phyloP scores from a whole-genome alignment of 108 stramenopile genomes.

The Parietichytrium sp. region DNA sequence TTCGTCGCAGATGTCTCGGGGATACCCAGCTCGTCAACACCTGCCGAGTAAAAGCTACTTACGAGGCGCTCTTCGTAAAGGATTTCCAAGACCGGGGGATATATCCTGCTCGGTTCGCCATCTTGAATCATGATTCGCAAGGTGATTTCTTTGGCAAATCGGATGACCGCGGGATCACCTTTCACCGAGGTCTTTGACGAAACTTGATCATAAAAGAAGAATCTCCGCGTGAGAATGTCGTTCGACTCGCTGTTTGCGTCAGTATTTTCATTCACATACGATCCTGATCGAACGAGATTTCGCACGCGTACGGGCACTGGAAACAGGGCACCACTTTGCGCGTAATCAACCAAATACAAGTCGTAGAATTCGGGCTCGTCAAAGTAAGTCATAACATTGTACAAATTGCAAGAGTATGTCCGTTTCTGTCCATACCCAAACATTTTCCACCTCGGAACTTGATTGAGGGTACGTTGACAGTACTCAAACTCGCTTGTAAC shows the following conservation, averaged over 20 bases:
- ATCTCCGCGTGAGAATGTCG: constrained; percentile 68
- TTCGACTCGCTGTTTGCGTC: constrained; percentile 53
- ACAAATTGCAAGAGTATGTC: constrained; percentile 60
- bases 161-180: constrained; percentile 59
- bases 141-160: constrained; percentile 62
- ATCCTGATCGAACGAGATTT: constrained; percentile 46
- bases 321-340: constrained; percentile 52
- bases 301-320: constrained; percentile 64
- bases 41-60: constrained; percentile 41
- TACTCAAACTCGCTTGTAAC: constrained; percentile 66
- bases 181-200: constrained; percentile 39
- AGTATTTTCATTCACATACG: constrained; percentile 60
- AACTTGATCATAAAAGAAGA: constrained; percentile 68
- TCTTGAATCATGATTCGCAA: constrained; percentile 54
- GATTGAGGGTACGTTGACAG: constrained; percentile 52
- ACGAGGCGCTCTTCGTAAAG: constrained; percentile 59
- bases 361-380: constrained; percentile 71
- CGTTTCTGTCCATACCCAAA: constrained; percentile 58
- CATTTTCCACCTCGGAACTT: constrained; percentile 45
- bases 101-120: constrained; percentile 54
- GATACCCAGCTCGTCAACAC: constrained; percentile 5
- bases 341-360: constrained; percentile 65
- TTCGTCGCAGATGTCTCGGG: not conserved
- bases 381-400: constrained; percentile 43
- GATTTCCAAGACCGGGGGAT: constrained; percentile 64